Evolutionary conservation across 179 eudicot species (phyloP).

Genomic region (Carnegiea gigantea): DNA sequence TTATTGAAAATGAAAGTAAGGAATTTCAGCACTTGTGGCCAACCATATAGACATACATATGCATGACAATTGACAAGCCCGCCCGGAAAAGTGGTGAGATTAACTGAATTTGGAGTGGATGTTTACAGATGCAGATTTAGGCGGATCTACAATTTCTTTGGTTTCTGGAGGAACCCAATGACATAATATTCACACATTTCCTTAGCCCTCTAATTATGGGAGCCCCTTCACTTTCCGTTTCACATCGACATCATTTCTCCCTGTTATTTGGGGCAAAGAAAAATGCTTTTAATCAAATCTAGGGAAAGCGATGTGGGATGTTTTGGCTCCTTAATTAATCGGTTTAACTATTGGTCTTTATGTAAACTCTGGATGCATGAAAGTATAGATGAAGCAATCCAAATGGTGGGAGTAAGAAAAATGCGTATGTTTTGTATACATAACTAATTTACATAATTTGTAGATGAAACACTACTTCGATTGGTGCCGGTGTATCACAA

Average conservation of each 20-base stretch:
- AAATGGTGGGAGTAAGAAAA: no score
- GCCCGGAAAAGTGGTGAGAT: background rate
- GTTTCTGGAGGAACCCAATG: background rate
- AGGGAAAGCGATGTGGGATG: background rate
- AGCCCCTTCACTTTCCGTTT: background rate
- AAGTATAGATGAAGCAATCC: background rate
- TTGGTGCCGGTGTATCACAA: no score
- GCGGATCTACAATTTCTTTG: background rate
- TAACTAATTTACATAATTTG: no score
- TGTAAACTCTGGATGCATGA: background rate
- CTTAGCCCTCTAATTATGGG: background rate
- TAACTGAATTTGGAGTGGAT: constrained; percentile 4
- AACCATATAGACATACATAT: background rate
- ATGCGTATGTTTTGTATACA: background rate
- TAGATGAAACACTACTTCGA: no score
- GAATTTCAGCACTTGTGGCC: background rate
- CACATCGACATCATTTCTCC: background rate
- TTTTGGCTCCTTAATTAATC: background rate
- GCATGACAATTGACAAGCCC: no score
- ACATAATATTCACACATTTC: background rate
- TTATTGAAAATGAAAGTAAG: background rate
- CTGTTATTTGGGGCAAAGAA: background rate
- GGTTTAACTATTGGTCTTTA: background rate
- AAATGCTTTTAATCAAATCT: background rate
- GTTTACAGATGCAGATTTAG: background rate